Conservation (phyloP, 257 asterid genomes). For the Salvia rosmarinus region DNA sequence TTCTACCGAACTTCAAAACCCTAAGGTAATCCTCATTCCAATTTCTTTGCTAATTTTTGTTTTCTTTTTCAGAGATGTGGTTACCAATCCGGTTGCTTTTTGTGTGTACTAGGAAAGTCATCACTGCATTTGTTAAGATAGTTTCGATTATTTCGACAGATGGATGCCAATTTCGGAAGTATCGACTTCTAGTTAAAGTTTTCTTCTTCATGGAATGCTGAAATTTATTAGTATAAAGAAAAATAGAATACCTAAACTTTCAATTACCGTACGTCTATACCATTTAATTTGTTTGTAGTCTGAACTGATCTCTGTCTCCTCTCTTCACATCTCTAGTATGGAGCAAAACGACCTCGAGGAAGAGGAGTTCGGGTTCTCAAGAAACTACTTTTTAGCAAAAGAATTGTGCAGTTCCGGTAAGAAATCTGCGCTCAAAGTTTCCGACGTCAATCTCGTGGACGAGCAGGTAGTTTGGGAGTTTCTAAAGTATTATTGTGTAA, state of each 20-base stretch:
- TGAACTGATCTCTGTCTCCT: not conserved
- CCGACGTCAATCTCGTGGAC: constrained; percentile 68
- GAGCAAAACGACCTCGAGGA: constrained; percentile 60
- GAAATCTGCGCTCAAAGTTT: constrained; percentile 65
- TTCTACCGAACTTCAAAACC: not conserved
- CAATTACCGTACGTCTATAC: not conserved
- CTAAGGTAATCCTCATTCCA: not conserved
- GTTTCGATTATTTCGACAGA: not conserved
- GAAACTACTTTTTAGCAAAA: constrained; percentile 86
- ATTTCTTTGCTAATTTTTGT: not conserved
- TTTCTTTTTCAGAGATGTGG: not conserved
- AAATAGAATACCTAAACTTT: not conserved
- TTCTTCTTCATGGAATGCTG: not conserved
- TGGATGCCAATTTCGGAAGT: not conserved
- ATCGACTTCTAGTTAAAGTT: not conserved
- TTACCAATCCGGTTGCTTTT: not conserved
- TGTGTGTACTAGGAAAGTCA: not conserved
- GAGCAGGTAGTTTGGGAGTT: constrained; percentile 62
- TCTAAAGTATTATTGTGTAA: not conserved
- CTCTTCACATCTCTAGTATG: constrained; percentile 37
- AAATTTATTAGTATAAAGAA: not conserved
- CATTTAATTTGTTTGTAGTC: not conserved
- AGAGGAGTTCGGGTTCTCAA: constrained; percentile 88
- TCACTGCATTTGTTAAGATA: not conserved
- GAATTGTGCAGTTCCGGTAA: constrained; percentile 71